Evolutionary conservation across 805 yeast species (phyloP), one percentile per base, ranked within the genome.

Genomic region (Cyberlindnera xishuangbannaensis): DNA sequence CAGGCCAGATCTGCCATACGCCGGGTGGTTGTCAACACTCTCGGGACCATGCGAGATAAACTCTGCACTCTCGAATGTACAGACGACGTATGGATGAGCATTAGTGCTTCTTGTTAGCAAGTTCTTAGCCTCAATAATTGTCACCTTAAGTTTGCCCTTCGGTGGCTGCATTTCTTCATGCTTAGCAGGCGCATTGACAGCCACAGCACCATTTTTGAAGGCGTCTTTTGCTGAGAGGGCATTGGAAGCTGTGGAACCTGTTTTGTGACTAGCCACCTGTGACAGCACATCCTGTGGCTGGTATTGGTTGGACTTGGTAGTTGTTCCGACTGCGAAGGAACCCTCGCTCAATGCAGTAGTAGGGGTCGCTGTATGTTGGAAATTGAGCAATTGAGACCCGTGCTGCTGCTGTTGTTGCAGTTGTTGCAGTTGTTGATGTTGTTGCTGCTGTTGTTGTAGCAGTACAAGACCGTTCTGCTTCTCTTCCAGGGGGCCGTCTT

Each of bases 11-110:
- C 33, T 23, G 24, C 19, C 26, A 28, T 45, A 22, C 36, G 44
- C 44, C 14, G 64, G 58, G 23, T 44, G 48, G 33, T 48, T 52
- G 31, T 46, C 50, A 33, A 49, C 56, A 25, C 50, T 43, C 44
- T 62, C 82, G 2, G 95, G 86, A 5, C 87, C 88, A 41, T 78
- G 77, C 17, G 95, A 78, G 39, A 90, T 87, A 44, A 79, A 83
- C 61, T 92, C 97, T 2, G 94, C 80, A 41, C 90, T 80, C 56
- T 86, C 95, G 64, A 83, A 87, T 9, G 95, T 82, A 58, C 94
- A 84, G 23, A 87, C 95, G 14, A 84, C 95, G 56, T 87, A 82
- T 4, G 95, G 96, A 46, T 74, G 83, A 4, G 90, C 54, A 51
- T 65, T 62, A 25, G 67, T 60, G 5, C 76, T 59, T 28, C 70